Base-by-base conservation (phyloP, 352 stramenopile species). In the Globisporangium ultimum region DNA sequence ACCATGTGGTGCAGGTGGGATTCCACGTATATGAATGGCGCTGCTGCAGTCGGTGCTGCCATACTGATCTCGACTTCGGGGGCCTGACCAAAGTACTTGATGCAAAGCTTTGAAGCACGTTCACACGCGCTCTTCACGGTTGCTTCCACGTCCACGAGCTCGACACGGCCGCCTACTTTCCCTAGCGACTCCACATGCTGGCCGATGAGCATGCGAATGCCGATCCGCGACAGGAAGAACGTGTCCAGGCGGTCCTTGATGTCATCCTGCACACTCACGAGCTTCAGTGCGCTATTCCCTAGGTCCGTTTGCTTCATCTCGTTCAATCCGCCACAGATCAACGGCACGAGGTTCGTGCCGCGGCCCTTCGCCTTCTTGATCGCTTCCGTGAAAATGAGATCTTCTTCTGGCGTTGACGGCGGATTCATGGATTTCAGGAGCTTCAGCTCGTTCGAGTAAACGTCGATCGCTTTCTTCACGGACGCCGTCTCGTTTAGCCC, bases 171-270 rank as follows among this genome's bases (percentile, higher is more conserved):
- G 50, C 81, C 82, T 17, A 71, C 61, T 53, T 76, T 69, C 14
- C 71, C 69, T 6, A 89, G 67, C 38, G 80, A 88, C 53, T 91
- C 81, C 22, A 89, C 80, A 54, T 93, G 84, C 60, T 93, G 84
- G 1, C 97, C 97, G 71, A 99, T 99, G 64, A 99, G 84, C 63
- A 99, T 98, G 53, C 98, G 95, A 71, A 99, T 99, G 36, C 97
- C 98, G 63, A 99, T 99, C 22, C 98, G 87, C 20, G 84, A 96
- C 36, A 99, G 88, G 69, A 99, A 99, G 74, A 99, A 99, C 51
- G 90, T 88, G 77, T 99, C 97, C 42, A 99, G 79, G 60, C 76
- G 78, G 38, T 80, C 58, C 60, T 84, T 85, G 48, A 93, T 70
- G 55, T 91, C 81, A 32, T 91, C 84, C 48, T 93, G 84, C 34